A percentile compares a stretch with the other conserved stretches of the same genome.
phyloP scores from a whole-genome alignment of 225 moss, liverwort and hornwort genomes.

The Neckera pumila region DNA sequence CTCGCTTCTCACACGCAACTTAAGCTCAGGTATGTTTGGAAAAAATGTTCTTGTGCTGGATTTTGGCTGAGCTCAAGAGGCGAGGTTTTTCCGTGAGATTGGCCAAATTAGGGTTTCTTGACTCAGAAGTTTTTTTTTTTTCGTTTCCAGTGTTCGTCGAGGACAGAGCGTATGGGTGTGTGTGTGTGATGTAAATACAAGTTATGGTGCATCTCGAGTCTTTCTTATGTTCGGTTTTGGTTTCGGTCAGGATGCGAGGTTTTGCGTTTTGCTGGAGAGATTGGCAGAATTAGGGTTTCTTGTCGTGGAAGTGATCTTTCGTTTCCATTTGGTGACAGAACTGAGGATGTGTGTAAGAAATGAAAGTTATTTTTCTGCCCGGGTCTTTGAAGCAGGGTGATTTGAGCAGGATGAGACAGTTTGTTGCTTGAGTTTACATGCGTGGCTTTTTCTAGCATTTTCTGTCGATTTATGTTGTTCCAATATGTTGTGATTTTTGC shows the following conservation, averaged over 20 bases:
- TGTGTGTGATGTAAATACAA: not conserved
- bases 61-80: not conserved
- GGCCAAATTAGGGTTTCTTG: not conserved
- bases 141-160: not conserved
- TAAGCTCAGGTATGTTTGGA: slow-evolving; percentile 49
- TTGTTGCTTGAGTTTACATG: not conserved
- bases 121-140: not conserved
- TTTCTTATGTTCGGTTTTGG: not conserved
- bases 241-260: not conserved
- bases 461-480: not conserved
- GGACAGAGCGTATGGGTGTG: not conserved
- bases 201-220: not conserved
- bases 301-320: not conserved
- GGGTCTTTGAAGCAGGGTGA: not conserved
- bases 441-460: not conserved
- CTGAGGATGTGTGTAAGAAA: not conserved
- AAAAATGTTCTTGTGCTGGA: not conserved
- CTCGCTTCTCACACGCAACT: slow-evolving; percentile 87
- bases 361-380: not conserved
- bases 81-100: not conserved
- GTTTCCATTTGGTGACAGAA: not conserved
- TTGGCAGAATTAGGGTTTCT: not conserved
- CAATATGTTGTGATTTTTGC: not conserved
- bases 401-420: not conserved
- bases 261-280: not conserved